Percentiles rank a stretch among this genome's conserved stretches.
phyloP scores from a whole-genome alignment of 2,329 filamentous ascomycete species.

The Fusarium sp. region DNA sequence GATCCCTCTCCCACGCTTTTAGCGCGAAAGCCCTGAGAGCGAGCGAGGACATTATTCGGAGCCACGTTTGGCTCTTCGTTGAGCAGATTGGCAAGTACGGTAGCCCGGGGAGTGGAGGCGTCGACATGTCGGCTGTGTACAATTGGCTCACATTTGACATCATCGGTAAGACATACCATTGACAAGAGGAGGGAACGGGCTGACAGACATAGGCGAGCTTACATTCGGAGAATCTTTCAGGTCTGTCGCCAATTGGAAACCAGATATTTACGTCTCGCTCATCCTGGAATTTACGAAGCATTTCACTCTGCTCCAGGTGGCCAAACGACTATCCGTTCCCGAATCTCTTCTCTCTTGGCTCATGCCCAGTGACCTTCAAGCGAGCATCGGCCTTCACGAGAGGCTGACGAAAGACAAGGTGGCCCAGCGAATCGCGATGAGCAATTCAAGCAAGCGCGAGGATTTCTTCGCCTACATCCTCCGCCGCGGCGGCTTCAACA shows the following conservation, averaged over 20 bases:
- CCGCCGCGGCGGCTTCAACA: not conserved
- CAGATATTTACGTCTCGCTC: conserved; percentile 6
- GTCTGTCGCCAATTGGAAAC: not conserved
- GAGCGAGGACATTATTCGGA: not conserved
- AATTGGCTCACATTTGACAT: conserved; percentile 24
- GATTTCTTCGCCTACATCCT: conserved; percentile 12
- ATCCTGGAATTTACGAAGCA: not conserved
- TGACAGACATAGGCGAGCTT: not conserved
- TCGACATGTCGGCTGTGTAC: conserved; percentile 5
- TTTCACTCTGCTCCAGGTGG: not conserved
- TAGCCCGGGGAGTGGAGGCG: not conserved
- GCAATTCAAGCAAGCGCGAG: not conserved
- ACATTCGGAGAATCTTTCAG: conserved; percentile 15
- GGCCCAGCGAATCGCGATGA: not conserved
- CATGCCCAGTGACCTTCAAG: not conserved
- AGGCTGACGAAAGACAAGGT: conserved; percentile 3
- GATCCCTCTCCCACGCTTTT: conserved; percentile 3
- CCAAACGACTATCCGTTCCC: not conserved
- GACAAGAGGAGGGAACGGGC: not conserved
- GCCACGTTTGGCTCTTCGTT: not conserved
- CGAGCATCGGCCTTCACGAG: not conserved
- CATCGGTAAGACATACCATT: conserved; percentile 6
- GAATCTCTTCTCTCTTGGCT: not conserved
- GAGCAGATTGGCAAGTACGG: not conserved
- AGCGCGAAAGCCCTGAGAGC: conserved; percentile 3